phyloP scores from a whole-genome alignment of 2,329 filamentous ascomycete genomes.

The Pseudopithomyces maydicus region DNA sequence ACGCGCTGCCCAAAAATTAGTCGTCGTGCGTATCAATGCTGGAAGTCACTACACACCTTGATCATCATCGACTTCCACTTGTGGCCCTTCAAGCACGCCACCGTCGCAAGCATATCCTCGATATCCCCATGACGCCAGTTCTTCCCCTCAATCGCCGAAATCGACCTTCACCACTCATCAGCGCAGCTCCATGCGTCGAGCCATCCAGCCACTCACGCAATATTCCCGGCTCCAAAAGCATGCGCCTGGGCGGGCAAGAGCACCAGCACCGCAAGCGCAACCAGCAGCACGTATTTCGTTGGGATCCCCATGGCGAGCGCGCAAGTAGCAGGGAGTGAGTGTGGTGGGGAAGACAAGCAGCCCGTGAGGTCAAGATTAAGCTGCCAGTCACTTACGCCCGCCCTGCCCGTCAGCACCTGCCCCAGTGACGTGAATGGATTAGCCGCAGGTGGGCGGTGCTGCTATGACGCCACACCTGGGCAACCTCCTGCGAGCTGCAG shows the following conservation, averaged over 20 bases:
- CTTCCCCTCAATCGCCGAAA: constrained; percentile 50
- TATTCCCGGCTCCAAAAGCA: constrained; percentile 57
- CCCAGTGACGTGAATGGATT: background rate
- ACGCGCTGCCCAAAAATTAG: constrained; percentile 40
- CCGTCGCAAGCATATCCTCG: constrained; percentile 56
- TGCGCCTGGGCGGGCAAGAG: constrained; percentile 42
- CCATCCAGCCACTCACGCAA: constrained; percentile 20
- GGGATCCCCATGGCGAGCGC: constrained; percentile 35
- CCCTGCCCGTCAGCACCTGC: constrained; percentile 4
- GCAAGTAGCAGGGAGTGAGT: constrained; percentile 4
- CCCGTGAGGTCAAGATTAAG: background rate
- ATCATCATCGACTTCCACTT: constrained; percentile 54
- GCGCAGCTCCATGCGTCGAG: background rate
- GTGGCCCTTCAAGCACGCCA: constrained; percentile 51
- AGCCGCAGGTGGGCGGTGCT: background rate
- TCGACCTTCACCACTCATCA: constrained; percentile 18
- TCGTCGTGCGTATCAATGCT: constrained; percentile 2
- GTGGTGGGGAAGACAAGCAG: background rate
- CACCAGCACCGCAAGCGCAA: constrained; percentile 44
- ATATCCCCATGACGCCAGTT: constrained; percentile 61
- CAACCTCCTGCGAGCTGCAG: background rate
- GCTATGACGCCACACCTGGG: constrained; percentile 6
- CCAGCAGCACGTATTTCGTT: constrained; percentile 40
- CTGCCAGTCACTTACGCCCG: constrained; percentile 1
- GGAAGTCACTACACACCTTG: constrained; percentile 34